Evolutionary conservation across 2,329 filamentous ascomycete genomes (phyloP).

Genomic region (Sporothrix humicola): DNA sequence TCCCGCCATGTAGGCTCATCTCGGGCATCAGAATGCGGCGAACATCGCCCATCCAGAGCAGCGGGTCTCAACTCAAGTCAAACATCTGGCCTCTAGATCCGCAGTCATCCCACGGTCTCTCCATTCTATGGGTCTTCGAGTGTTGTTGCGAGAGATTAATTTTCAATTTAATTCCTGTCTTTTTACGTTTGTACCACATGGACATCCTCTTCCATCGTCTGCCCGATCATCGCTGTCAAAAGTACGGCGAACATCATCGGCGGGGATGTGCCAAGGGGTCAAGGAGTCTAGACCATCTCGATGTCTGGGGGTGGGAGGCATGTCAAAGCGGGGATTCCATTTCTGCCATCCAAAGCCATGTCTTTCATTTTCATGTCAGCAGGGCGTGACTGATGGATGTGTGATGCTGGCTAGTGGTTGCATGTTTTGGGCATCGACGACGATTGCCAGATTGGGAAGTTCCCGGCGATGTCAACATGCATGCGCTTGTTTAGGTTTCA

Average conservation of each 20-base stretch:
- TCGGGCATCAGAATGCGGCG: not conserved
- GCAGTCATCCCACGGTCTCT: no score
- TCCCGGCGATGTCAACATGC: not conserved
- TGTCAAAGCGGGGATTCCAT: not conserved
- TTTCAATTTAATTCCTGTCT: no score
- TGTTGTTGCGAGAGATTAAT: no score
- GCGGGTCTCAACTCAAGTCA: not conserved
- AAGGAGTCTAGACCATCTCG: constrained; percentile 3
- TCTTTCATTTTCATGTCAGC: no score
- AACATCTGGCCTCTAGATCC: no score
- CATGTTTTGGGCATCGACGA: not conserved
- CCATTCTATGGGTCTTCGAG: no score
- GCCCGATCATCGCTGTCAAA: constrained; percentile 5
- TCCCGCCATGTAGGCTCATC: not conserved
- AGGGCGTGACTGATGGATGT: not conserved
- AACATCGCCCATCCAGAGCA: not conserved
- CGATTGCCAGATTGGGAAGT: not conserved
- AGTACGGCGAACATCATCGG: not conserved
- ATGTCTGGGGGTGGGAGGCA: not conserved
- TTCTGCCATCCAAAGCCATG: no score
- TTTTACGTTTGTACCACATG: no score
- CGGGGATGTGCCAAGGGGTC: not conserved
- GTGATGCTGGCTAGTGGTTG: not conserved
- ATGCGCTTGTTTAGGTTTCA: not conserved
- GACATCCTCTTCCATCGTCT: not conserved